Conservation (phyloP, 2,329 filamentous ascomycete genomes). For the Huntiella abstrusa region DNA sequence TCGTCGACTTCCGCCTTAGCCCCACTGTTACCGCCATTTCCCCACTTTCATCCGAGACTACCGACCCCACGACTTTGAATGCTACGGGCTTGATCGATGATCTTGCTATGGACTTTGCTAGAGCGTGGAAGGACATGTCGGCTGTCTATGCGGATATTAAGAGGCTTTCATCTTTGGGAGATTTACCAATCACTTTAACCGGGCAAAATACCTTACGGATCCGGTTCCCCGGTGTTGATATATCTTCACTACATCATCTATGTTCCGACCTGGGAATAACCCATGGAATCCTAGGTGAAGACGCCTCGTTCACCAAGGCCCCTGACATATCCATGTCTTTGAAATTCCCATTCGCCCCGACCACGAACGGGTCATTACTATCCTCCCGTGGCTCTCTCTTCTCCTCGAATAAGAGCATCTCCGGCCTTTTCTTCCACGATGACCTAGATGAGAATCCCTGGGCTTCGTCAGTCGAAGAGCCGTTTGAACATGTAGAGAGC, state of each 20-base stretch:
- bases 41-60: conserved; percentile 36
- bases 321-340: conserved; percentile 56
- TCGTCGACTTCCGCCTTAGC: conserved; percentile 71
- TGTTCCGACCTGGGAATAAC: conserved; percentile 77
- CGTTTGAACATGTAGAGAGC: no score
- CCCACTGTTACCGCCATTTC: conserved; percentile 81
- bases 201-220: conserved; percentile 51
- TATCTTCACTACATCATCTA: conserved; percentile 58
- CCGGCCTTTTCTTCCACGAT: no score
- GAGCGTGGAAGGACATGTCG: conserved; percentile 67
- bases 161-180: conserved; percentile 56
- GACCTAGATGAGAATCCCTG: no score
- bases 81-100: conserved; percentile 69
- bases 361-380: no score
- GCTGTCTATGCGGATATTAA: conserved; percentile 66
- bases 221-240: conserved; percentile 81
- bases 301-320: conserved; percentile 49
- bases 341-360: conserved; percentile 68
- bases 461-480: no score
- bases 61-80: conserved; percentile 46
- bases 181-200: conserved; percentile 63
- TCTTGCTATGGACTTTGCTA: conserved; percentile 72
- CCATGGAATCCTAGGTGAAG: conserved; percentile 61
- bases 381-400: no score
- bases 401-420: no score